Conservation (phyloP, 208 protist genomes). For the Crithidia expoeki region DNA sequence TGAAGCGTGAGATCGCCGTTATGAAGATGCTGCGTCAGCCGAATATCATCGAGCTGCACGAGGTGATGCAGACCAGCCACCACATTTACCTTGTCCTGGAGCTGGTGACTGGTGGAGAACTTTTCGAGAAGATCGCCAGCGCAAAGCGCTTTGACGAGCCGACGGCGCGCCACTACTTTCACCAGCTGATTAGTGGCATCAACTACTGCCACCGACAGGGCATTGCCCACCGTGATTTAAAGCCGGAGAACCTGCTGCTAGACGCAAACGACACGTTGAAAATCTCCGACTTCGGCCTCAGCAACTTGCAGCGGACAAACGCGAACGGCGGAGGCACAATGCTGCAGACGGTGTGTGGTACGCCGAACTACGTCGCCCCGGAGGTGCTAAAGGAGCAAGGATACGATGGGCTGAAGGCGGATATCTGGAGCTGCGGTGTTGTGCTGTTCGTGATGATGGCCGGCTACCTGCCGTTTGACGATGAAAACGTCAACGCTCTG, state of each 20-base stretch:
- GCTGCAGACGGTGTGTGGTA: slow-evolving; percentile 90
- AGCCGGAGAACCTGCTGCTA: slow-evolving; percentile 91
- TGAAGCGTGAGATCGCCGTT: slow-evolving; percentile 90
- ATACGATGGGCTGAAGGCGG: slow-evolving; percentile 93
- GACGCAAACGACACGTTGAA: slow-evolving; percentile 81
- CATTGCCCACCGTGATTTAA: slow-evolving; percentile 91
- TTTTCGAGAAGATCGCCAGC: slow-evolving; percentile 92
- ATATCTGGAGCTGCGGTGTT: slow-evolving; percentile 96
- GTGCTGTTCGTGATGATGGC: slow-evolving; percentile 95
- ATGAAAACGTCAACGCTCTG: slow-evolving; percentile 87
- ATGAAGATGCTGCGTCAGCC: slow-evolving; percentile 89
- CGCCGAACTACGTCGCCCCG: slow-evolving; percentile 91
- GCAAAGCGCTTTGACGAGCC: slow-evolving; percentile 81
- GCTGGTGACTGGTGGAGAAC: slow-evolving; percentile 91
- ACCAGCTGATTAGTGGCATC: slow-evolving; percentile 93
- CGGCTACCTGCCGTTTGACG: slow-evolving; percentile 93
- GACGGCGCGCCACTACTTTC: slow-evolving; percentile 93
- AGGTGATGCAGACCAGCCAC: slow-evolving; percentile 89
- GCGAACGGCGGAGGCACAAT: slow-evolving; percentile 55
- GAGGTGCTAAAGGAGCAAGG: slow-evolving; percentile 91
- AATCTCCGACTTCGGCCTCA: slow-evolving; percentile 93
- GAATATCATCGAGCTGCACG: slow-evolving; percentile 87
- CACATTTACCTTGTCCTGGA: slow-evolving; percentile 93
- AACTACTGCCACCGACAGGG: slow-evolving; percentile 91
- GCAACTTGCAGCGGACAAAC: slow-evolving; percentile 69